Evolutionary conservation across 163 green algal species (phyloP).

Genomic region (Chloroidium sp.): DNA sequence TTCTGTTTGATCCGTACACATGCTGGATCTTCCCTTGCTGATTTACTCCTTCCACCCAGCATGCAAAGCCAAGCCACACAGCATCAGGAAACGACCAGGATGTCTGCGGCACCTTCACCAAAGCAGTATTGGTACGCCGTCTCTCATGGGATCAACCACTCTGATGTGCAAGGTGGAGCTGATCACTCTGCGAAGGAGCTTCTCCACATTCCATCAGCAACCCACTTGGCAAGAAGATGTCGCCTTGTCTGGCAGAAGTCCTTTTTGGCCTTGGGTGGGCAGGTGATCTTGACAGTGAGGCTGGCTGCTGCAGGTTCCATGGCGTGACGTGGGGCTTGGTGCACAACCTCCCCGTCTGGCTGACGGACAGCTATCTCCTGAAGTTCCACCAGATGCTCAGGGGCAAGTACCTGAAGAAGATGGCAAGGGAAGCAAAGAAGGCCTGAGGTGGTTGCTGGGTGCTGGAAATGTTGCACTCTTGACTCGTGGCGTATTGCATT

Average conservation of each 20-base stretch:
- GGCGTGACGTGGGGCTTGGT: constrained; percentile 26
- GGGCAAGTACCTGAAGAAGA: constrained; percentile 27
- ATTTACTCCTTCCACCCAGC: neutral
- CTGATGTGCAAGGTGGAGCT: neutral
- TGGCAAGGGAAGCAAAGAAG: neutral
- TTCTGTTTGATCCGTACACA: neutral
- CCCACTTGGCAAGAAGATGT: neutral
- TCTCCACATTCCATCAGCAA: neutral
- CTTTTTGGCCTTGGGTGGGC: neutral
- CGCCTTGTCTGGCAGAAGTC: neutral
- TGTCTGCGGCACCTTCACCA: neutral
- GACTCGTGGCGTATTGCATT: no score
- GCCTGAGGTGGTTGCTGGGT: no score
- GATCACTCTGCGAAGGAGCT: neutral
- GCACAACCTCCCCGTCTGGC: constrained; percentile 2
- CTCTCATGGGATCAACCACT: neutral
- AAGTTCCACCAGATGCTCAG: constrained; percentile 25
- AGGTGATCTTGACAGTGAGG: constrained; percentile 2
- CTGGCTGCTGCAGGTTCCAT: constrained; percentile 37
- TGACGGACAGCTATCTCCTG: constrained; percentile 29
- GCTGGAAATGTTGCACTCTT: no score
- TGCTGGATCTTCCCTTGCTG: neutral
- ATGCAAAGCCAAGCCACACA: neutral
- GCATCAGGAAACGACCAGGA: neutral
- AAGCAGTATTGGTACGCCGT: constrained; percentile 2